Evolutionary conservation across 768 basidiomycete species (phyloP).

Genomic region (Tephrocybe sp.): DNA sequence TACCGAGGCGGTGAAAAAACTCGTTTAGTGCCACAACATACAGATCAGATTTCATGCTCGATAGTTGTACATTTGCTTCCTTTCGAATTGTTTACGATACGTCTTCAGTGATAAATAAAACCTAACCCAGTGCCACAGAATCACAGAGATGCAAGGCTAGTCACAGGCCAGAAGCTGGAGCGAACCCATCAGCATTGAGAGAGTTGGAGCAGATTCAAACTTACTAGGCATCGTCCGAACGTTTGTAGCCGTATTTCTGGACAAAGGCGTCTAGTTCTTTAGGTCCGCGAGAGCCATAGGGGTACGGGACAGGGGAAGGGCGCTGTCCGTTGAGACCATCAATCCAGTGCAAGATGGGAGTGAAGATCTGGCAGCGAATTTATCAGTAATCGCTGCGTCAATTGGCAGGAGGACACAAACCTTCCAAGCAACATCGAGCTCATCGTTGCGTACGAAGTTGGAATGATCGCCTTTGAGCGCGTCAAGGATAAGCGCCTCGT

Average conservation of each 20-base stretch:
- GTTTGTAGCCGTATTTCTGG: slow-evolving; percentile 73
- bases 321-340: slow-evolving; percentile 68
- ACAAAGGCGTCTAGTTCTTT: slow-evolving; percentile 79
- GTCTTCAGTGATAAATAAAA: slow-evolving; percentile 5
- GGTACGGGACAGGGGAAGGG: slow-evolving; percentile 78
- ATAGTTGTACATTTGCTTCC: slow-evolving; percentile 15
- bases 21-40: slow-evolving; percentile 6
- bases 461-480: slow-evolving; percentile 98
- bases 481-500: slow-evolving; percentile 93
- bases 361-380: slow-evolving; percentile 68
- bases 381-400: not conserved
- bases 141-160: slow-evolving; percentile 59
- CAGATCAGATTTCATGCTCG: slow-evolving; percentile 3
- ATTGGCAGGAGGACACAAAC: slow-evolving; percentile 36
- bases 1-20: too few species aligned
- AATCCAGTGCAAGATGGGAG: slow-evolving; percentile 95
- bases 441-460: slow-evolving; percentile 98
- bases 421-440: slow-evolving; percentile 98
- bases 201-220: slow-evolving; percentile 27
- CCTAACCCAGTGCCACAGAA: not conserved
- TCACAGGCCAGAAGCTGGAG: slow-evolving; percentile 71
- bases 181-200: slow-evolving; percentile 10
- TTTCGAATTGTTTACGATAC: slow-evolving; percentile 7
- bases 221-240: slow-evolving; percentile 71
- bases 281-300: slow-evolving; percentile 96